A percentile compares a stretch with the other conserved stretches of the same genome.
Conservation (phyloP, 345 rosid genomes). For the Alliaria petiolata region DNA sequence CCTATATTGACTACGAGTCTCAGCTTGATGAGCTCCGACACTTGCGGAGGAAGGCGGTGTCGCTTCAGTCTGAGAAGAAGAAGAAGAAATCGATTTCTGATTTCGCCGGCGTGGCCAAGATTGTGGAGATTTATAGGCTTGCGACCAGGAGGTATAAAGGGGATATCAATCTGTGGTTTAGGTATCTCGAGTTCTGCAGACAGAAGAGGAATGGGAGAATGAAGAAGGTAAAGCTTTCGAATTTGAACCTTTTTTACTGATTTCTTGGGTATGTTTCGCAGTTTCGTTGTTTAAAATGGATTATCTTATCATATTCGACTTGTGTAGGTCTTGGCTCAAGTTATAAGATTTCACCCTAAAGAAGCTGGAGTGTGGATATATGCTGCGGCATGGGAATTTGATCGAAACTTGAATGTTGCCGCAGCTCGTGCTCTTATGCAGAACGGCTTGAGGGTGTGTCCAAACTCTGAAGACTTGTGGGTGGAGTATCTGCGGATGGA, state of each 20-base stretch:
- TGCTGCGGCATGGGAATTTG: slow-evolving; percentile 98
- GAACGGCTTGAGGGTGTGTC: slow-evolving; percentile 76
- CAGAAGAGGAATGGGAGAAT: slow-evolving; percentile 72
- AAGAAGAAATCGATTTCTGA: slow-evolving; percentile 62
- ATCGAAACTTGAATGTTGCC: slow-evolving; percentile 65
- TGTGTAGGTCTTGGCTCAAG: slow-evolving; percentile 74
- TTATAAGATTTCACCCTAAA: slow-evolving; percentile 80
- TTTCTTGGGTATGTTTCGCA: neutral
- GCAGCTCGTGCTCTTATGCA: slow-evolving; percentile 93
- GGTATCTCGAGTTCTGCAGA: slow-evolving; percentile 77
- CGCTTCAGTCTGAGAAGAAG: slow-evolving; percentile 36
- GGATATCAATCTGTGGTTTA: slow-evolving; percentile 81
- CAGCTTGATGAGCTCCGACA: slow-evolving; percentile 70
- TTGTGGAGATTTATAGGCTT: slow-evolving; percentile 62
- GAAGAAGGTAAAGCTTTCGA: slow-evolving; percentile 57
- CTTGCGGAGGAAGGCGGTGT: slow-evolving; percentile 56
- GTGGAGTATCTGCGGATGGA: slow-evolving; percentile 93
- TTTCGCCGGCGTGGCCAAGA: slow-evolving; percentile 59
- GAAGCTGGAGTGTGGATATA: slow-evolving; percentile 89
- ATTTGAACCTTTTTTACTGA: neutral
- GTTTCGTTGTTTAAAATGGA: too few relatives aligned
- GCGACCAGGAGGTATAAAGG: slow-evolving; percentile 80
- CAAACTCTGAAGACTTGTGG: slow-evolving; percentile 82
- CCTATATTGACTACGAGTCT: slow-evolving; percentile 80
- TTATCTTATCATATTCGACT: neutral